phyloP scores from a whole-genome alignment of 306 rosid genomes.

The Hippophae rhamnoides region DNA sequence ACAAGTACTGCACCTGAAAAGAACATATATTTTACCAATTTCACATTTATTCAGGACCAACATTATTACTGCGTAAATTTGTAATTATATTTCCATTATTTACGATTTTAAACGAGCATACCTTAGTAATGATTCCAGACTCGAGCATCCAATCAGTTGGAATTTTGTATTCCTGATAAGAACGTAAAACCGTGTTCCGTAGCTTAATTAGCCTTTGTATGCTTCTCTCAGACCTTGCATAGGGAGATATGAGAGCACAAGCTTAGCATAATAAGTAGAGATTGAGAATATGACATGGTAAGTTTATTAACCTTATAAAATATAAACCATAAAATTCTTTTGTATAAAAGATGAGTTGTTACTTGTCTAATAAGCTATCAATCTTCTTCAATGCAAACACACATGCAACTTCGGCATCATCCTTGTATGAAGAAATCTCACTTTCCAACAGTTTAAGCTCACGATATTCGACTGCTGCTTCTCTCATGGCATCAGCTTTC shows the following conservation, averaged over 20 bases:
- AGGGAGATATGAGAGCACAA: slow-evolving; percentile 12
- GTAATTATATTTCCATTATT: neutral
- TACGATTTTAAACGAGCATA: slow-evolving; percentile 14
- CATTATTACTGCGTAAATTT: neutral
- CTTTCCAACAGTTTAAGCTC: slow-evolving; percentile 62
- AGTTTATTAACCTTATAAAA: neutral
- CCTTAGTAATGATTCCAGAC: slow-evolving; percentile 66
- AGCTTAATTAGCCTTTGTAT: slow-evolving; percentile 55
- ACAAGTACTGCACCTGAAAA: too few species aligned
- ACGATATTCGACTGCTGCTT: slow-evolving; percentile 85
- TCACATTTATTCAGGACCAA: neutral
- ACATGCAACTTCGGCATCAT: slow-evolving; percentile 63
- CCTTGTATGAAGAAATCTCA: slow-evolving; percentile 61
- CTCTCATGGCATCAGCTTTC: slow-evolving; percentile 90
- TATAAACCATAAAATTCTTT: slow-evolving; percentile 13
- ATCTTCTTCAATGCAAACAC: slow-evolving; percentile 75
- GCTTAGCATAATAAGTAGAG: slow-evolving; percentile 10
- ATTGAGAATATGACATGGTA: slow-evolving; percentile 1
- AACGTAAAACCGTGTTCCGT: slow-evolving; percentile 43
- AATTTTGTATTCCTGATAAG: slow-evolving; percentile 57
- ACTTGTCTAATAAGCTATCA: slow-evolving; percentile 81
- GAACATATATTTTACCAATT: too few species aligned
- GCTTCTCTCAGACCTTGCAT: slow-evolving; percentile 69
- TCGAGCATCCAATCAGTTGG: slow-evolving; percentile 94
- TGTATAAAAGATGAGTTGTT: neutral